Percentiles rank a stretch among this genome's conserved stretches.
Evolutionary conservation across 1,139 yeast genomes (phyloP).

Genomic region (Nakaseomyces glabratus): DNA sequence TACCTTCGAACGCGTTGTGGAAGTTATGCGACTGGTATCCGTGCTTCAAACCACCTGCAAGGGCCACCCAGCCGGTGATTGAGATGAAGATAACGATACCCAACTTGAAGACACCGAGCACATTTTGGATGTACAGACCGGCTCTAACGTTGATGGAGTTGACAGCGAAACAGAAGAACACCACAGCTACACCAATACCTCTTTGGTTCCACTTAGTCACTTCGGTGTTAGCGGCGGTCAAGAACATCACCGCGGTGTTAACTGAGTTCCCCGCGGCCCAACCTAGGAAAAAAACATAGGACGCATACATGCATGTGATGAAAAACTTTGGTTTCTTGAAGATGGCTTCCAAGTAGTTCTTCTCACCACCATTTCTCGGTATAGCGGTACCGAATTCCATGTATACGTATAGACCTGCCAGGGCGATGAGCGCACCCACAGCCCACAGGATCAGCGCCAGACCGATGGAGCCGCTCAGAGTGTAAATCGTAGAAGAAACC

Average conservation of each 20-base stretch:
- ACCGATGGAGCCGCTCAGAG: constrained; percentile 63
- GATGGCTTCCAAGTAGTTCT: constrained; percentile 69
- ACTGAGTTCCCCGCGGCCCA: constrained; percentile 64
- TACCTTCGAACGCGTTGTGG: constrained; percentile 49
- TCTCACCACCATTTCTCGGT: constrained; percentile 84
- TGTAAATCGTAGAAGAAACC: constrained; percentile 66
- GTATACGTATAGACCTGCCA: constrained; percentile 66
- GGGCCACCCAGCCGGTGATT: constrained; percentile 77
- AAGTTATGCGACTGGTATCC: constrained; percentile 53
- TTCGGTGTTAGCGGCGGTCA: constrained; percentile 64
- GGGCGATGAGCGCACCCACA: constrained; percentile 65
- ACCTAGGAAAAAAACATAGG: constrained; percentile 68
- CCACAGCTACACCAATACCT: constrained; percentile 65
- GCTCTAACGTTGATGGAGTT: constrained; percentile 54
- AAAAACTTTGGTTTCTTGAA: constrained; percentile 61
- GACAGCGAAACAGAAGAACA: constrained; percentile 60
- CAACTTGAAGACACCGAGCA: constrained; percentile 63
- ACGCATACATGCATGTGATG: constrained; percentile 65
- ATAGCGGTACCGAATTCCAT: constrained; percentile 80
- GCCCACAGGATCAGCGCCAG: constrained; percentile 66
- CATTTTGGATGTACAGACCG: constrained; percentile 61
- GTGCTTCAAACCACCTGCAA: constrained; percentile 56
- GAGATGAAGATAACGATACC: constrained; percentile 58
- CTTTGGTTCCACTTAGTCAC: constrained; percentile 68
- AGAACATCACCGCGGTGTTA: constrained; percentile 32